Conservation (phyloP, 805 yeast genomes). For the Candida insectorum region DNA sequence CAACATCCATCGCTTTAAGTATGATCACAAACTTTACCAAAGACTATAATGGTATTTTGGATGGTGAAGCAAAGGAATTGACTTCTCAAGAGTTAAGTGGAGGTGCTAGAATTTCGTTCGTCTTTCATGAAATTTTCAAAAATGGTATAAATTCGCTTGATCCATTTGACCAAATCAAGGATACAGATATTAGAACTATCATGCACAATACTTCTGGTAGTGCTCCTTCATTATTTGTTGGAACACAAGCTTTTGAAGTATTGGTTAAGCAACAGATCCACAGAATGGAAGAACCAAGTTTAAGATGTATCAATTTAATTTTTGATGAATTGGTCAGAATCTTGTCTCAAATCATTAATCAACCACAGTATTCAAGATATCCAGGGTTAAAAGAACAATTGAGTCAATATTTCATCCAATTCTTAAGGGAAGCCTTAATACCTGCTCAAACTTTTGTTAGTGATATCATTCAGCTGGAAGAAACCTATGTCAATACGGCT, state of each 20-base stretch:
- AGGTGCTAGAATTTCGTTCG: conserved; percentile 96
- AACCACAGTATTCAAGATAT: conserved; percentile 81
- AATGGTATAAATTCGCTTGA: conserved; percentile 89
- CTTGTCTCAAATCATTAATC: conserved; percentile 75
- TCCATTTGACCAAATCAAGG: conserved; percentile 95
- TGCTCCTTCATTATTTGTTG: conserved; percentile 93
- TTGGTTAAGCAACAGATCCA: conserved; percentile 89
- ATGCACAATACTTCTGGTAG: conserved; percentile 97
- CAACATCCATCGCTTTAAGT: conserved; percentile 83
- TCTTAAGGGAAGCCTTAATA: conserved; percentile 68
- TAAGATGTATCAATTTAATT: conserved; percentile 83
- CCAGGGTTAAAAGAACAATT: conserved; percentile 88
- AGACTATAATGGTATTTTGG: conserved; percentile 86
- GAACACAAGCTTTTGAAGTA: conserved; percentile 95
- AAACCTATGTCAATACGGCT: conserved; percentile 93
- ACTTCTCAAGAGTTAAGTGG: conserved; percentile 90
- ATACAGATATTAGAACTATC: conserved; percentile 92
- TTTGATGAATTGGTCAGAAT: conserved; percentile 95
- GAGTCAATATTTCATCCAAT: conserved; percentile 73
- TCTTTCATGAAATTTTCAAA: conserved; percentile 92
- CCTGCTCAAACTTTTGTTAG: conserved; percentile 86
- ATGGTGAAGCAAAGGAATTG: conserved; percentile 89
- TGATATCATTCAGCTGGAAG: conserved; percentile 83
- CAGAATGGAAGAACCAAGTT: conserved; percentile 90
- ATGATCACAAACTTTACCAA: conserved; percentile 90